Evolutionary conservation across 331 rosid genomes (phyloP).

Genomic region (Quercus tomentella): DNA sequence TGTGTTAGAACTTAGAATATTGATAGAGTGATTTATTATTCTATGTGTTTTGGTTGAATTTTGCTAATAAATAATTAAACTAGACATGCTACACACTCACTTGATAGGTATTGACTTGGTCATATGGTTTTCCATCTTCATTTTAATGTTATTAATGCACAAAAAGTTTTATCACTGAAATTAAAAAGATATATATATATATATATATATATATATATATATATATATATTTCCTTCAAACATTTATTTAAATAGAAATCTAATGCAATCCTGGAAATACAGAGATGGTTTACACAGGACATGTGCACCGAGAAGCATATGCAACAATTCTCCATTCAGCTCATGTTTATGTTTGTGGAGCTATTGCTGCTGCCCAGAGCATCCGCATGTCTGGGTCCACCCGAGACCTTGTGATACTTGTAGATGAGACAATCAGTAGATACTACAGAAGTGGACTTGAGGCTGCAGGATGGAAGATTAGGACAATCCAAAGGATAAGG

Average conservation of each 20-base stretch:
- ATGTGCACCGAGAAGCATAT: slow-evolving; percentile 69
- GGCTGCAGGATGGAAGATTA: slow-evolving; percentile 94
- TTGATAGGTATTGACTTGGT: not conserved
- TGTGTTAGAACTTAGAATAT: no score
- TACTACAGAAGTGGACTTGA: slow-evolving; percentile 85
- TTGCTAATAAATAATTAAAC: not conserved
- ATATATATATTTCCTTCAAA: not conserved
- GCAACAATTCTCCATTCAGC: slow-evolving; percentile 98
- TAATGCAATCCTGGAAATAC: slow-evolving; percentile 25
- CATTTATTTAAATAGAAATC: not conserved
- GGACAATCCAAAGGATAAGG: slow-evolving; percentile 75
- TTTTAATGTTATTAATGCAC: not conserved
- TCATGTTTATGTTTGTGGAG: slow-evolving; percentile 85
- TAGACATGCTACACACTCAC: not conserved
- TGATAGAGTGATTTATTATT: no score
- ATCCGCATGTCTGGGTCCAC: slow-evolving; percentile 87
- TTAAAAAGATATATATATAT: not conserved
- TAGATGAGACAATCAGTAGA: slow-evolving; percentile 74
- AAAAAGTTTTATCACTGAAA: not conserved
- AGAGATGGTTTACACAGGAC: slow-evolving; percentile 61
- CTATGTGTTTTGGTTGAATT: no score
- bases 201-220: not conserved
- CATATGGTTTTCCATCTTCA: not conserved
- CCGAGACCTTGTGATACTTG: slow-evolving; percentile 85
- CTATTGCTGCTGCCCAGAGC: slow-evolving; percentile 94